These are phyloP conservation scores for Diaporthe australafricana DNA, from an alignment of 2,329 filamentous ascomycete genomes.

Conservation along the genomic window DNA sequence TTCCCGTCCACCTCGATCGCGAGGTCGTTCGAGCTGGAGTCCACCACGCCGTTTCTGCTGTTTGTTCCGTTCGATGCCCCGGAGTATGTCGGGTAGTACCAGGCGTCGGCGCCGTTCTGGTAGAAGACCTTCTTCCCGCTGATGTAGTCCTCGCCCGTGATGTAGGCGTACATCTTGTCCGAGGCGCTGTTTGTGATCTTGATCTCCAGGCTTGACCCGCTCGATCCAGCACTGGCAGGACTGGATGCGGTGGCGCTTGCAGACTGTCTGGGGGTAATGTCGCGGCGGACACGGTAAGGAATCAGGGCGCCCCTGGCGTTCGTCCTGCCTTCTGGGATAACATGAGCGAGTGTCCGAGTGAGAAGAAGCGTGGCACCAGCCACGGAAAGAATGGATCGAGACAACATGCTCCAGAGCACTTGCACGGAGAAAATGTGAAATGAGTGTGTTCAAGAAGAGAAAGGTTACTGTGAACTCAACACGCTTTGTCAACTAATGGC, in stretches of 20 bases:
- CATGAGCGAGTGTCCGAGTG: slow-evolving; percentile 10
- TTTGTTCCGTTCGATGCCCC: slow-evolving; percentile 61
- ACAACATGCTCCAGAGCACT: slow-evolving; percentile 15
- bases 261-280: background rate
- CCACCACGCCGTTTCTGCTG: background rate
- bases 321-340: background rate
- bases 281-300: background rate
- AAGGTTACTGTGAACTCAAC: no score
- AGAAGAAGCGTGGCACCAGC: background rate
- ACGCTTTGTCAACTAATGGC: no score
- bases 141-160: slow-evolving; percentile 69
- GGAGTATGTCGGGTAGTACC: slow-evolving; percentile 70
- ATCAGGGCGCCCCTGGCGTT: background rate
- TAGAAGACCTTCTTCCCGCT: slow-evolving; percentile 50
- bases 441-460: background rate
- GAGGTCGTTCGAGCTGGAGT: slow-evolving; percentile 5
- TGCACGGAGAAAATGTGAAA: background rate
- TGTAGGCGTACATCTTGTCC: slow-evolving; percentile 69
- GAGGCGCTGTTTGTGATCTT: slow-evolving; percentile 67
- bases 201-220: slow-evolving; percentile 55
- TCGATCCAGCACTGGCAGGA: background rate
- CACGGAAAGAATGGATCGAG: background rate
- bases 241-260: background rate
- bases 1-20: slow-evolving; percentile 11
- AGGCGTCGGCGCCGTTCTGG: slow-evolving; percentile 58